Base-by-base conservation (phyloP, 768 basidiomycete species). In the Auricularia sp. region DNA sequence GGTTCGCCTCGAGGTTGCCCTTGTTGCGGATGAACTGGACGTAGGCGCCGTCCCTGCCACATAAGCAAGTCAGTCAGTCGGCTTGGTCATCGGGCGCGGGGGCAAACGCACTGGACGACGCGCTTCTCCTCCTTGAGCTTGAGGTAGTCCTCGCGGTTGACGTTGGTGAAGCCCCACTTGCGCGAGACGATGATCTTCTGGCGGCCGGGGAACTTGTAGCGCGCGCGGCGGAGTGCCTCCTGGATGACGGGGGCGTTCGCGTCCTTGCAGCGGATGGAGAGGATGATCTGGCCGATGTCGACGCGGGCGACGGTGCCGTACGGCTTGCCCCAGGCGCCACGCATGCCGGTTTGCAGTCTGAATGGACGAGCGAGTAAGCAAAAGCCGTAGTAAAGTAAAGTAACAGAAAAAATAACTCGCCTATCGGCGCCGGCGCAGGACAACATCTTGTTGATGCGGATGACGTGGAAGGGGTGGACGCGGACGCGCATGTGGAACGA, bases 381-480 rank as follows among this genome's bases (percentile, higher is more conserved):
- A 64, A 62, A 33, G 23, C 35, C 44, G 14, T 29, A 62, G n/a
- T n/a, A 51, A 58, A 2, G 34, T 29, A 6, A 21, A 33, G 34
- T 36, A 21, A 8, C 29, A 16, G 7, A 8, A n/a, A 5, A 42
- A 42, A 14, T 42, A 42, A 74, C 84, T 58, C 66, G 89, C 91
- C 92, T 83, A 93, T 99, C 97, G 72, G 97, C 95, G 71, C 97
- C 96, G 71, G 97, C 97, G 76, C 97, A 98, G 65, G 88, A 91
- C 83, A 98, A 90, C 92, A 97, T 98, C 88, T 99, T 98, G 90
- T 98, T 97, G 87, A 97, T 97, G 68, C 97, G 90, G 79, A 99
- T 78, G 72, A 98, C 93, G 76, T 99, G 97, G 92, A 89, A 97
- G 53, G 96, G 97, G 81, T 99, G 96, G 65, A 91, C 92, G 66